Evolutionary conservation across 805 yeast genomes (phyloP), one percentile per base, ranked within the genome.

Genomic region (Saccharomycopsis synnaedendra): DNA sequence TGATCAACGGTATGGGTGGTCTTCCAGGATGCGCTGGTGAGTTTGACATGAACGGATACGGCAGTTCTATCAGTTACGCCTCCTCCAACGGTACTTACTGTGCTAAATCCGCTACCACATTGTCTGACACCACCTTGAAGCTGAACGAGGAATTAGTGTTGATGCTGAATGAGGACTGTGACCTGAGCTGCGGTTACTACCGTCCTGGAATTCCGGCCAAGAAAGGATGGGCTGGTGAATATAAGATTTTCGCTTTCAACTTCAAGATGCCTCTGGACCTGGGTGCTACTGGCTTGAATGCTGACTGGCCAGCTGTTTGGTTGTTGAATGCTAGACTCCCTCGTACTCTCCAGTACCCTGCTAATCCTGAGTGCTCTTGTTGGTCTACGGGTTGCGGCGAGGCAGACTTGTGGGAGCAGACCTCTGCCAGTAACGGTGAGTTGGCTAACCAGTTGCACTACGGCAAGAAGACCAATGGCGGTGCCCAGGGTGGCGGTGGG

Each of bases 251-350:
- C 65, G 82, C 87, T 45, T 86, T 93, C 63, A 97, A 90, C 71
- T 93, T 93, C 69, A 70, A 74, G 63, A 93, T 93, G 98, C 98
- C 98, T 55, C 61, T 75, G 51, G 66, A 70, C 45, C 60, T 72
- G 34, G 69, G 74, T 52, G 63, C 72, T 41, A 56, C 70, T 44
- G 59, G 71, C 34, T 64, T 60, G 59, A 88, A 89, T 73, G 74
- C 74, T 60, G 97, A 93, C 66, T 90, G 93, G 97, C 98, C 98
- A 56, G 97, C 98, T 53, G 76, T 89, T 58, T 89, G 97, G 97
- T 71, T 89, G 66, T 77, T 89, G 64, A 89, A 89, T 65, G 96
- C 96, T 54, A 85, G 85, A 74, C 81, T 89, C 62, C 96, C 98
- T 68, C 85, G 98, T 75, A 89, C 97, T 57, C 68, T 81, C 60